phyloP scores from a whole-genome alignment of 2,329 filamentous ascomycete species.

The Colletotrichum agaves region DNA sequence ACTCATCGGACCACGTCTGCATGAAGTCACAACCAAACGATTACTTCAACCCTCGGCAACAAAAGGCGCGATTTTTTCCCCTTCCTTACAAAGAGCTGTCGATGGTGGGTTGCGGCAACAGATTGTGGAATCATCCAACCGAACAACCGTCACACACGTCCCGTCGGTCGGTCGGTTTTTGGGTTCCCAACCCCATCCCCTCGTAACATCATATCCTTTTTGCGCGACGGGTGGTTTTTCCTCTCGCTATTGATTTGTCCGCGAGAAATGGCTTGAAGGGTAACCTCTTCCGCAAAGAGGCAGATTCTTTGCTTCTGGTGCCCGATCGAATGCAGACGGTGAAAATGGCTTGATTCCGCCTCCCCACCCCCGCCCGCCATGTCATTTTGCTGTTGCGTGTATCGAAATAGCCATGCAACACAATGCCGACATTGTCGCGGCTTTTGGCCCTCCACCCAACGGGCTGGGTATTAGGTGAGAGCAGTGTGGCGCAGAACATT shows the following conservation, averaged over 20 bases:
- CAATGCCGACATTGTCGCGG: conserved; percentile 1
- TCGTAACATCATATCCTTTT: not conserved
- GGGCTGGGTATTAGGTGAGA: conserved; percentile 20
- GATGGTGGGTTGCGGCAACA: too few relatives aligned
- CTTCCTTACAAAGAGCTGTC: too few relatives aligned
- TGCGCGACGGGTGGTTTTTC: not conserved
- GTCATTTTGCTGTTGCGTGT: not conserved
- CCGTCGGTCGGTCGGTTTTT: too few relatives aligned
- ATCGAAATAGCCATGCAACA: not conserved
- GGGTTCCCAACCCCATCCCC: not conserved
- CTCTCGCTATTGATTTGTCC: not conserved
- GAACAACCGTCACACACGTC: not conserved
- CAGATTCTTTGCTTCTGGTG: not conserved
- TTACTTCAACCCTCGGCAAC: too few relatives aligned
- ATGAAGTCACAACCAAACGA: too few relatives aligned
- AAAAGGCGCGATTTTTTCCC: too few relatives aligned
- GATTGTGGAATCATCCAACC: not conserved
- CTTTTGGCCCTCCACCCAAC: conserved; percentile 19
- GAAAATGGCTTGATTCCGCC: not conserved
- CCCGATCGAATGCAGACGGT: not conserved
- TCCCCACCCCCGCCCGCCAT: not conserved
- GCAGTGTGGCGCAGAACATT: conserved; percentile 18
- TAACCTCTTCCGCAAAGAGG: not conserved
- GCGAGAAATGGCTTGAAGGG: too few relatives aligned
- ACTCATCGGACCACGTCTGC: too few relatives aligned